A percentile compares a stretch with the other conserved stretches of the same genome.
Evolutionary conservation across 768 basidiomycete species (phyloP).

Genomic region (Hemileccinum impolitum): DNA sequence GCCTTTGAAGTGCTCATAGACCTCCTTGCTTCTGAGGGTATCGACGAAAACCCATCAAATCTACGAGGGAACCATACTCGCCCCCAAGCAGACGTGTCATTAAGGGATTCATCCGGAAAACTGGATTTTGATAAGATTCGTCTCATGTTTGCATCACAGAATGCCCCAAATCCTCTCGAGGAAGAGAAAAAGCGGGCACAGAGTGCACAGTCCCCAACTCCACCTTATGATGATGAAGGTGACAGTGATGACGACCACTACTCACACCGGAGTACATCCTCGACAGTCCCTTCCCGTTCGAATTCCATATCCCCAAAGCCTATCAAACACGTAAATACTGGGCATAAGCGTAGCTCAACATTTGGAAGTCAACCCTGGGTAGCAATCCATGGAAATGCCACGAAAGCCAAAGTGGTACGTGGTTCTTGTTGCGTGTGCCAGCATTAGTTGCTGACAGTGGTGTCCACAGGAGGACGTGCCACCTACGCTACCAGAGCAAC

Average conservation of each 20-base stretch:
- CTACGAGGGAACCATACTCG: background rate
- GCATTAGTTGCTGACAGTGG: slow-evolving; percentile 1
- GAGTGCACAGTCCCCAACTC: background rate
- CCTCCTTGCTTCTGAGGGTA: slow-evolving; percentile 28
- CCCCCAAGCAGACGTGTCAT: slow-evolving; percentile 1
- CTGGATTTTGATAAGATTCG: slow-evolving; percentile 32
- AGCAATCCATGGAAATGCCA: slow-evolving; percentile 7
- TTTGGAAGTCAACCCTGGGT: slow-evolving; percentile 19
- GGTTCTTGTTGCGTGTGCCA: slow-evolving; percentile 1
- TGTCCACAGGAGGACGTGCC: slow-evolving; percentile 8
- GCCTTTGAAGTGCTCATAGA: slow-evolving; percentile 30
- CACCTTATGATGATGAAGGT: slow-evolving; percentile 3
- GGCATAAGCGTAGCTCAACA: slow-evolving; percentile 24
- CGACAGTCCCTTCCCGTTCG: slow-evolving; percentile 9
- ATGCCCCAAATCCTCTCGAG: background rate
- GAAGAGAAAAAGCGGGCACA: background rate
- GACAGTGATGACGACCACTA: slow-evolving; percentile 19
- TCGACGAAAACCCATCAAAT: slow-evolving; percentile 8
- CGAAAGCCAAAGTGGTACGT: slow-evolving; percentile 8
- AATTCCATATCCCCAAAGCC: slow-evolving; percentile 17
- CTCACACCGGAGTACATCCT: slow-evolving; percentile 6
- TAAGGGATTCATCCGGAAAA: slow-evolving; percentile 30
- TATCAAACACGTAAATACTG: background rate
- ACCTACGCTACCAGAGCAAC: slow-evolving; percentile 1
- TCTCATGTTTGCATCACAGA: slow-evolving; percentile 22